Percentiles rank a stretch among this genome's conserved stretches.
These are phyloP conservation scores for Panicum miliaceum DNA, from an alignment of 176 grass and related monocot species.

Conservation along the genomic window DNA sequence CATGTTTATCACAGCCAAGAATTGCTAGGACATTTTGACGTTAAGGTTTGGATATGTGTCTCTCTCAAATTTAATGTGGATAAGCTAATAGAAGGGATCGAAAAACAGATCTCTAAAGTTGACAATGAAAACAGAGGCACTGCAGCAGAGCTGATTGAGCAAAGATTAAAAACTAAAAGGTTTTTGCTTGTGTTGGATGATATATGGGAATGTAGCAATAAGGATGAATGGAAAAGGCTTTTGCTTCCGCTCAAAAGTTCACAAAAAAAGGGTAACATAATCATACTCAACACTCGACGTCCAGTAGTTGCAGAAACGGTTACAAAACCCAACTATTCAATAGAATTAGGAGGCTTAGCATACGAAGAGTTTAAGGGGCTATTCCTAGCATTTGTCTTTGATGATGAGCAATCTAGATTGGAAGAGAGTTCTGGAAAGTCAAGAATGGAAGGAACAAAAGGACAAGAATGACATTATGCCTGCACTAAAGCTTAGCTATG, in stretches of 20 bases:
- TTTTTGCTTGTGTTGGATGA: slow-evolving; percentile 44
- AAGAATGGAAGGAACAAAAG: too few relatives aligned
- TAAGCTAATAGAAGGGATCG: not conserved
- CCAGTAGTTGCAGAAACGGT: not conserved
- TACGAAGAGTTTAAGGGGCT: not conserved
- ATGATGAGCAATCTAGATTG: too few relatives aligned
- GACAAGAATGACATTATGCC: too few relatives aligned
- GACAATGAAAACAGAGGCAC: not conserved
- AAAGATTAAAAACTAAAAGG: slow-evolving; percentile 3
- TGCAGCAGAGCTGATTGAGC: not conserved
- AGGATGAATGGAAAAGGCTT: slow-evolving; percentile 18
- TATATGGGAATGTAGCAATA: not conserved
- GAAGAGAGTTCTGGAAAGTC: too few relatives aligned
- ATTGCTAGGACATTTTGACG: slow-evolving; percentile 4
- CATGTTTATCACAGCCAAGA: not conserved
- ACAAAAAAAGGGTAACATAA: not conserved
- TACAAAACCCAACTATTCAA: not conserved
- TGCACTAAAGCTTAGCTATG: too few relatives aligned
- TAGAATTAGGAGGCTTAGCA: not conserved
- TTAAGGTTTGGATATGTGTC: slow-evolving; percentile 40
- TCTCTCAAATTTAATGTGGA: slow-evolving; percentile 29
- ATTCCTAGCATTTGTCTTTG: too few relatives aligned
- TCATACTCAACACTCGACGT: slow-evolving; percentile 35
- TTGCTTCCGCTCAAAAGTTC: not conserved
- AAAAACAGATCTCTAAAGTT: not conserved